phyloP scores from a whole-genome alignment of 495 filamentous ascomycete species.

The Corynascus novoguineensis region DNA sequence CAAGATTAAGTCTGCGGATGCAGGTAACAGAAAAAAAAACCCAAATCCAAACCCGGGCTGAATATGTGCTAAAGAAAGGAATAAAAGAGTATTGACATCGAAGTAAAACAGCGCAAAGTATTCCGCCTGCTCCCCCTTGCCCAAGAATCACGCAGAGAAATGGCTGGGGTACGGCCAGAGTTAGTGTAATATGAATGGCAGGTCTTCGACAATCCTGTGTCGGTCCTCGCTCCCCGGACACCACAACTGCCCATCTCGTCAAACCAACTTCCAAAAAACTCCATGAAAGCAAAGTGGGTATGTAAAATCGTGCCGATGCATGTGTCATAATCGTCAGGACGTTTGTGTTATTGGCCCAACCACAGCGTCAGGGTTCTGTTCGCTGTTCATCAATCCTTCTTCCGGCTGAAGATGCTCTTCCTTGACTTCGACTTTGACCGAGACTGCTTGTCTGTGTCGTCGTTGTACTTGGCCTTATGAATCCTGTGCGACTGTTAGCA shows the following conservation, averaged over 20 bases:
- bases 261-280: conserved; percentile 15
- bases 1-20: conserved; percentile 1
- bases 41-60: background rate
- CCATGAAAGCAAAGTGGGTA: conserved; percentile 17
- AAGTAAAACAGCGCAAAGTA: background rate
- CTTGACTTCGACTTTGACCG: conserved; percentile 44
- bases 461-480: conserved; percentile 84
- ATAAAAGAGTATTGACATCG: background rate
- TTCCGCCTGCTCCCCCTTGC: background rate
- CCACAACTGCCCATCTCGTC: background rate
- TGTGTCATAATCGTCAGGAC: conserved; percentile 23
- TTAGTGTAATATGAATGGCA: background rate
- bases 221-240: background rate
- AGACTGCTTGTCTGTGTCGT: conserved; percentile 45
- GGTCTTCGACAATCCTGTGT: background rate
- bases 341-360: conserved; percentile 1
- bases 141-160: background rate
- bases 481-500: conserved; percentile 54
- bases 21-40: background rate
- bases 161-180: background rate
- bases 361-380: background rate
- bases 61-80: conserved; percentile 6
- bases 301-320: conserved; percentile 17
- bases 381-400: conserved; percentile 12
- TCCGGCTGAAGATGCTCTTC: conserved; percentile 40